phyloP scores from a whole-genome alignment of 805 yeast species.

The Myxozyma geophila region DNA sequence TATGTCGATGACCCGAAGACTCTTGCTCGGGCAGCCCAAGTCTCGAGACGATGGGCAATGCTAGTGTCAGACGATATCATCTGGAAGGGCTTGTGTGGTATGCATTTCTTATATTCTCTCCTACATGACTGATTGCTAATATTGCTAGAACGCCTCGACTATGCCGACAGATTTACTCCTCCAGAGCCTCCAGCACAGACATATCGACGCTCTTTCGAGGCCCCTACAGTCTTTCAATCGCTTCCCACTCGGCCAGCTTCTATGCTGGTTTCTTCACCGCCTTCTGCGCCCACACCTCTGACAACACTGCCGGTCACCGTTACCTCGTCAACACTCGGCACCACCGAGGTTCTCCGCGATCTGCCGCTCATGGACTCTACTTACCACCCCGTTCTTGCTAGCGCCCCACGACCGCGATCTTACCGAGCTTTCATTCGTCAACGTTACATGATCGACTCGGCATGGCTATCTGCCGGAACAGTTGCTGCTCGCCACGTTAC shows the following conservation, averaged over 20 bases:
- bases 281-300: constrained; percentile 18
- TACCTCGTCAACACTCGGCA: constrained; percentile 18
- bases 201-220: constrained; percentile 6
- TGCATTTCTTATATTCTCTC: constrained; percentile 22
- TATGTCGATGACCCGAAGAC: constrained; percentile 83
- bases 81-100: constrained; percentile 50
- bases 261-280: constrained; percentile 23
- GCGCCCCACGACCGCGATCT: constrained; percentile 43
- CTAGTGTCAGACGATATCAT: constrained; percentile 49
- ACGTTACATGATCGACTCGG: constrained; percentile 47
- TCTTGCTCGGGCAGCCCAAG: constrained; percentile 90
- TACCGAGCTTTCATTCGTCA: constrained; percentile 49
- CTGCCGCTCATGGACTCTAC: constrained; percentile 41
- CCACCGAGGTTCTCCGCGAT: constrained; percentile 17
- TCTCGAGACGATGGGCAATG: constrained; percentile 74
- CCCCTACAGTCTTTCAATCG: not conserved
- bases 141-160: constrained; percentile 14
- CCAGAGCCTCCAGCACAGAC: not conserved
- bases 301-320: constrained; percentile 15
- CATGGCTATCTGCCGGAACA: constrained; percentile 50
- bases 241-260: constrained; percentile 4
- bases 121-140: not conserved
- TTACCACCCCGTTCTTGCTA: constrained; percentile 44
- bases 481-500: constrained; percentile 49
- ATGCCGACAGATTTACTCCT: constrained; percentile 3